A percentile compares a stretch with the other conserved stretches of the same genome.
These are phyloP conservation scores for Elsinoe ampelina DNA, from an alignment of 2,329 filamentous ascomycete species.

Conservation along the genomic window DNA sequence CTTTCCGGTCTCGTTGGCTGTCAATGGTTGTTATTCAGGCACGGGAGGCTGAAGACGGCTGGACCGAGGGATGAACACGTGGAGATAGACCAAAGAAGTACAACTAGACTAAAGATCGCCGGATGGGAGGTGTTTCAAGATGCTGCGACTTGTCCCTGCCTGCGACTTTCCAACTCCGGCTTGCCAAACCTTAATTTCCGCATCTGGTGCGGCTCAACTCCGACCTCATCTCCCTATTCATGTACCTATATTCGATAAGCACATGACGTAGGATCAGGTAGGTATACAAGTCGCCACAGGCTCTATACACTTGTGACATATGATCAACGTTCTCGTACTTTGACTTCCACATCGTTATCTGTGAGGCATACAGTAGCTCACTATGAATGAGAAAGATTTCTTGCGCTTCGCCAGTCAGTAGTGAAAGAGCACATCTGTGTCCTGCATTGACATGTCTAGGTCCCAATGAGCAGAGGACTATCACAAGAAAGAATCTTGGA, in stretches of 20 bases:
- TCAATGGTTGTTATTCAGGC: background rate
- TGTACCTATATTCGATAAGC: background rate
- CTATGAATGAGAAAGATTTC: background rate
- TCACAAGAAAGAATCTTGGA: constrained; percentile 33
- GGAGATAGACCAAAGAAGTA: background rate
- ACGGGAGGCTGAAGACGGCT: background rate
- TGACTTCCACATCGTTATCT: background rate
- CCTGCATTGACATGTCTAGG: constrained; percentile 20
- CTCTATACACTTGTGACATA: background rate
- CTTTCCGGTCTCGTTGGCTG: background rate
- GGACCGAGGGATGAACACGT: background rate
- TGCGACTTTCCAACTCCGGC: background rate
- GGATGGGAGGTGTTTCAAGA: constrained; percentile 7
- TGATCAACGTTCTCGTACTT: background rate
- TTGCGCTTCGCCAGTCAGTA: background rate
- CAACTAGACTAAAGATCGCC: background rate
- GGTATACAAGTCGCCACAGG: background rate
- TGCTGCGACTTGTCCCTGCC: background rate
- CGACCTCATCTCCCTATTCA: too few species aligned
- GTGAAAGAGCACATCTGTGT: background rate
- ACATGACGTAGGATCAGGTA: background rate
- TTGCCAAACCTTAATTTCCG: constrained; percentile 6
- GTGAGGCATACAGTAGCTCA: background rate
- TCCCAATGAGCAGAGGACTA: constrained; percentile 34
- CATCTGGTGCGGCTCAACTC: background rate